Percentiles rank a stretch among this genome's conserved stretches.
Conservation (phyloP, 2,329 filamentous ascomycete species). For the Aspergillus carbonarius region DNA sequence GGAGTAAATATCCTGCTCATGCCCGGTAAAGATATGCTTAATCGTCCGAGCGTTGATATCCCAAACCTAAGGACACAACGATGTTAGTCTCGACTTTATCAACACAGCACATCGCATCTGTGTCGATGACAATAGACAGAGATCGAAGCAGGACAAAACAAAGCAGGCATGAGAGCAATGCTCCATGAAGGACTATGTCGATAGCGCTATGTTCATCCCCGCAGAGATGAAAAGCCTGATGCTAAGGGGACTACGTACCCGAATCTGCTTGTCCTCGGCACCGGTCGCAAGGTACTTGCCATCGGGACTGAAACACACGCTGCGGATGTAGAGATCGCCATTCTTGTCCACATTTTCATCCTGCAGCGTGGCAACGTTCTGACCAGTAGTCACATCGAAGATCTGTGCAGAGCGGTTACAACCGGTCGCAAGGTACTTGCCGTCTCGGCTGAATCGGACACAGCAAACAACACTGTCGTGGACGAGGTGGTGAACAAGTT, state of each 20-base stretch:
- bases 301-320: conserved; percentile 97
- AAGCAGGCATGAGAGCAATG: background rate
- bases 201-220: too few relatives aligned
- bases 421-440: conserved; percentile 92
- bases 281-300: conserved; percentile 92
- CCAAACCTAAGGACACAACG: conserved; percentile 70
- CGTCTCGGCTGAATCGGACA: conserved; percentile 93
- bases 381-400: conserved; percentile 84
- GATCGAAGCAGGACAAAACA: background rate
- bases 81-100: background rate
- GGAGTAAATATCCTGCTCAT: conserved; percentile 98
- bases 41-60: conserved; percentile 83
- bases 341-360: conserved; percentile 84
- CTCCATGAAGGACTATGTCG: background rate
- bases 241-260: conserved; percentile 58
- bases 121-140: background rate
- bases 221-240: background rate
- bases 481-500: conserved; percentile 85
- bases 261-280: conserved; percentile 95
- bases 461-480: conserved; percentile 98
- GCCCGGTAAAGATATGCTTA: conserved; percentile 89
- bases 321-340: conserved; percentile 93
- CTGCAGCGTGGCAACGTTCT: conserved; percentile 85
- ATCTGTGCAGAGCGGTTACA: conserved; percentile 99
- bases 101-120: background rate